Conservation (phyloP, 106 monocot genomes). For the Vanilla planifolia region DNA sequence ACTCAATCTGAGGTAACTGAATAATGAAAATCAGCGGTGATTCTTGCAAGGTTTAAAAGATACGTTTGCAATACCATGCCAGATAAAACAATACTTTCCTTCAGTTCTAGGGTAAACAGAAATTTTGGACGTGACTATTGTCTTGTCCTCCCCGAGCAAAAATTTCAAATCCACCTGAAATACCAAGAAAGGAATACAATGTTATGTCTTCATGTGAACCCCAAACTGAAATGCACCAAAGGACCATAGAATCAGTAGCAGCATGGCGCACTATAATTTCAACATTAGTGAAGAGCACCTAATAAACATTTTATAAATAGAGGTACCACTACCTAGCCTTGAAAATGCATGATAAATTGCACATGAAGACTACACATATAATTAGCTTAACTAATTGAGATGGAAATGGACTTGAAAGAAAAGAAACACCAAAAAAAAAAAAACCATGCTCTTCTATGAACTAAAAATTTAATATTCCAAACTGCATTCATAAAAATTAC, state of each 20-base stretch:
- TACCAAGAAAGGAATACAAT: neutral
- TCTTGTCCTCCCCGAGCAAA: constrained; percentile 74
- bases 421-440: no score
- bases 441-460: no score
- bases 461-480: no score
- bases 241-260: neutral
- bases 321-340: no score
- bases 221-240: neutral
- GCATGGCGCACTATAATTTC: no score
- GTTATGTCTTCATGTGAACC: neutral
- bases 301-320: no score
- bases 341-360: no score
- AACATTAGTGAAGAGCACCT: no score
- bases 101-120: constrained; percentile 66
- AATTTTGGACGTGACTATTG: constrained; percentile 79
- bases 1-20: neutral
- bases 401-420: no score
- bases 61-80: neutral
- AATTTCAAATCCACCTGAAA: constrained; percentile 76
- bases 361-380: no score
- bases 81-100: constrained; percentile 31
- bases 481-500: no score
- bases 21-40: neutral
- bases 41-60: neutral
- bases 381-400: no score